Evolutionary conservation across 768 basidiomycete genomes (phyloP).

Genomic region (Collybia nuda): DNA sequence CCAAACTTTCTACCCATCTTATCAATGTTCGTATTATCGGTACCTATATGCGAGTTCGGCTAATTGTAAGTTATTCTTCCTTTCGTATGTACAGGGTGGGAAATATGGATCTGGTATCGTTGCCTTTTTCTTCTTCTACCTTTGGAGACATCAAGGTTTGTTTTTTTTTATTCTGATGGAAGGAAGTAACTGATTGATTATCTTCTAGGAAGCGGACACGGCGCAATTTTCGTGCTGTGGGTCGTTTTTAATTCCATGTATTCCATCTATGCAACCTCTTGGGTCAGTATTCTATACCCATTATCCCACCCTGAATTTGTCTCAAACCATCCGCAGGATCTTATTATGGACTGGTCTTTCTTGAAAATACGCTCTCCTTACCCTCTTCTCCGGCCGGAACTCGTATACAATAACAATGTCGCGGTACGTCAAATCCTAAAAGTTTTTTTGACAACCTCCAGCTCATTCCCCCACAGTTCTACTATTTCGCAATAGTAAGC

Average conservation of each 20-base stretch:
- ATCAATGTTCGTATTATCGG: slow-evolving; percentile 63
- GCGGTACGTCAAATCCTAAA: slow-evolving; percentile 42
- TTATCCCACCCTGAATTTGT: too few relatives aligned
- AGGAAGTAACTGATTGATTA: neutral
- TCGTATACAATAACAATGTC: slow-evolving; percentile 68
- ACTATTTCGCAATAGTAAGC: slow-evolving; percentile 78
- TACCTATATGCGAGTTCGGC: neutral
- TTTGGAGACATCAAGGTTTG: slow-evolving; percentile 73
- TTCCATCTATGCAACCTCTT: slow-evolving; percentile 70
- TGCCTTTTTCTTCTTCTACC: slow-evolving; percentile 64
- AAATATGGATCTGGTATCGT: slow-evolving; percentile 77
- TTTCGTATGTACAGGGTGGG: slow-evolving; percentile 56
- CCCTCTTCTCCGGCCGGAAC: slow-evolving; percentile 67
- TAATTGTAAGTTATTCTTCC: slow-evolving; percentile 2
- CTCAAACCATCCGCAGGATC: neutral
- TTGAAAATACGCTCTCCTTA: slow-evolving; percentile 78
- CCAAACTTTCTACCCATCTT: slow-evolving; percentile 70
- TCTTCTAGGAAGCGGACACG: slow-evolving; percentile 25
- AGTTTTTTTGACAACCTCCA: neutral
- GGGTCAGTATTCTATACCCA: slow-evolving; percentile 52
- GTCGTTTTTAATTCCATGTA: slow-evolving; percentile 61
- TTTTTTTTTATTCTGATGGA: neutral
- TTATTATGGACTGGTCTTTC: slow-evolving; percentile 4
- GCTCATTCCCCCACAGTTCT: slow-evolving; percentile 42
- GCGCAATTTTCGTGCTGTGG: slow-evolving; percentile 64